Conservation (phyloP, 768 basidiomycete species). For the Lactarius evosmus region DNA sequence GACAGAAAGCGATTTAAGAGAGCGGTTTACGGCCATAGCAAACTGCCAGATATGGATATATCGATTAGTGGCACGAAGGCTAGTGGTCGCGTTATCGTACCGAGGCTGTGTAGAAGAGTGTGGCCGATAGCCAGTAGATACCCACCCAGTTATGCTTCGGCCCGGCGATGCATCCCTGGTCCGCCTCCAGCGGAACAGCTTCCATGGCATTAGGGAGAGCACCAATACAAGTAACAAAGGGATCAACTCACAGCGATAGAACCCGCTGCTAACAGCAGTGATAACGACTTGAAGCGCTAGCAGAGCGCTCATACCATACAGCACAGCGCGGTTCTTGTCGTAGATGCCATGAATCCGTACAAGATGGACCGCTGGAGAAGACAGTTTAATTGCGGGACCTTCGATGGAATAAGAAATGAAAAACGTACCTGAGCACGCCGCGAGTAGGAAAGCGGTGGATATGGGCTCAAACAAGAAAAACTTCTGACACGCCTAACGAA, state of each 20-base stretch:
- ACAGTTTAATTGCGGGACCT: background rate
- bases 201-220: constrained; percentile 19
- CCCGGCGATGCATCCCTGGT: constrained; percentile 85
- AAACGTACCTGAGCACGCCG: constrained; percentile 56
- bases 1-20: constrained; percentile 51
- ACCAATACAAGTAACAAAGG: constrained; percentile 12
- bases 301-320: constrained; percentile 54
- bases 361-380: constrained; percentile 57
- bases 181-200: constrained; percentile 67
- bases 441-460: constrained; percentile 75
- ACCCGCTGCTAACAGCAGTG: constrained; percentile 72
- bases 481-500: constrained; percentile 51
- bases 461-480: constrained; percentile 89
- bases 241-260: constrained; percentile 61
- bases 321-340: constrained; percentile 55
- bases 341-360: constrained; percentile 80
- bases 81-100: constrained; percentile 37
- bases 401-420: background rate
- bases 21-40: constrained; percentile 57
- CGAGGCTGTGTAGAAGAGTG: constrained; percentile 66
- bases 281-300: constrained; percentile 66
- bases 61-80: constrained; percentile 1
- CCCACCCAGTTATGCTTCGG: constrained; percentile 79
- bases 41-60: constrained; percentile 39
- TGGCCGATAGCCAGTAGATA: constrained; percentile 80